Evolutionary conservation across 2,329 filamentous ascomycete genomes (phyloP), one percentile per base, ranked within the genome.

Genomic region (Nemania abortiva): DNA sequence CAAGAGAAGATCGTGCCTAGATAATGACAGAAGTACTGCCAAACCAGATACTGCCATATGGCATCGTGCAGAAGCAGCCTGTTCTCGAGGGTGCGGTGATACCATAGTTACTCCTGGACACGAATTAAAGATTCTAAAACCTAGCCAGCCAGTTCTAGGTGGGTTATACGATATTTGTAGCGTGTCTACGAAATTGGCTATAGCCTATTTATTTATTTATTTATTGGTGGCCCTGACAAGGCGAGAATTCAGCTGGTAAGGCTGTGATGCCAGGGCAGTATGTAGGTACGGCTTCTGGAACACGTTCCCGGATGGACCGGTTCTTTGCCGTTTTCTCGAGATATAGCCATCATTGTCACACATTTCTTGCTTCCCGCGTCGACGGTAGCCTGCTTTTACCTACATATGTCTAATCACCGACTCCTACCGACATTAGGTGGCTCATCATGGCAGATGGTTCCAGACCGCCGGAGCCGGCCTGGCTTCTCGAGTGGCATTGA

Each of bases 211-310:
- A n/a, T n/a, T n/a, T n/a, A n/a, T n/a, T n/a, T n/a, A n/a, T n/a
- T n/a, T 29, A 1, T 31, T 45, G 45, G 15, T 42, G 29, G 15
- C 18, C 24, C 27, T 22, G 65, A 42, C 20, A 54, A 63, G 56
- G 65, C 61, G 50, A 55, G 3, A 60, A 6, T 29, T 65, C 66
- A 68, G 66, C 66, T 68, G 52, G 61, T 54, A 58, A 68, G 66
- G 66, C 66, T 68, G 66, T 6, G 27, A 29, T 42, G 54, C 13
- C 20, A 13, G 49, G 39, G 57, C 22, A 18, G 11, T 45, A 45
- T 3, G 20, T 49, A 49, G 20, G 3, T 49, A 49, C 20, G 27
- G 10, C 20, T 29, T n/a, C n/a, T n/a, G n/a, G n/a, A n/a, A n/a
- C n/a, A n/a, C n/a, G n/a, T n/a, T n/a, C n/a, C n/a, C n/a, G n/a